A percentile compares a stretch with the other conserved stretches of the same genome.
Conservation (phyloP, 441 rosid genomes). For the Pelargonium cotyledonis region DNA sequence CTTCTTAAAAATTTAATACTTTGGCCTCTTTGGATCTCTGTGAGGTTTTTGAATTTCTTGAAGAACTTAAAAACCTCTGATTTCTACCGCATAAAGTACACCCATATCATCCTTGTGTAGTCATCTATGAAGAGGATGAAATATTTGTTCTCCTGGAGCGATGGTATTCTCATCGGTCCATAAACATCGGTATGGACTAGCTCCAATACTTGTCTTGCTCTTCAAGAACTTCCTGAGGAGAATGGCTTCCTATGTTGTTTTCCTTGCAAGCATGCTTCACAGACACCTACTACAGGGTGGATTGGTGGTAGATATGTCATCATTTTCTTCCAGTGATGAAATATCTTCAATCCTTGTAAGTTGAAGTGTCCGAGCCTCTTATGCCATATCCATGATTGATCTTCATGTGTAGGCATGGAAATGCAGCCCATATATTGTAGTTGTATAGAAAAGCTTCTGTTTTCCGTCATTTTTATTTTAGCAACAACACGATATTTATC, state of each 20-base stretch:
- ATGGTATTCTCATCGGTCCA: neutral
- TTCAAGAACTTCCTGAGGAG: neutral
- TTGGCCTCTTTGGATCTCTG: neutral
- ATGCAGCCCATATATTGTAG: too few relatives aligned
- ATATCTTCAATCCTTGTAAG: too few relatives aligned
- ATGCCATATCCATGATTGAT: too few relatives aligned
- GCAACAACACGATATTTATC: neutral
- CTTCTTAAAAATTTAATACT: neutral
- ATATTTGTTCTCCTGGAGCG: neutral
- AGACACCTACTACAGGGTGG: neutral
- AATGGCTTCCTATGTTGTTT: neutral
- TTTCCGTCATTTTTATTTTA: neutral
- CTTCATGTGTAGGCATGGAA: too few relatives aligned
- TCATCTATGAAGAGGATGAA: neutral
- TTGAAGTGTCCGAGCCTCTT: too few relatives aligned
- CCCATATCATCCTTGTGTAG: neutral
- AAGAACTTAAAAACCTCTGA: neutral
- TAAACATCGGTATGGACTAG: constrained; percentile 1
- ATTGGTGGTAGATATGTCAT: neutral
- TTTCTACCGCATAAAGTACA: neutral
- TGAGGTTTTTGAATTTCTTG: neutral
- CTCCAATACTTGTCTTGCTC: neutral
- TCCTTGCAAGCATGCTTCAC: neutral
- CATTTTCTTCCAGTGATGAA: neutral
- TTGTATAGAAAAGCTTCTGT: too few relatives aligned